Evolutionary conservation across 2,329 filamentous ascomycete species (phyloP).

Genomic region (Lecanicillium sp.): DNA sequence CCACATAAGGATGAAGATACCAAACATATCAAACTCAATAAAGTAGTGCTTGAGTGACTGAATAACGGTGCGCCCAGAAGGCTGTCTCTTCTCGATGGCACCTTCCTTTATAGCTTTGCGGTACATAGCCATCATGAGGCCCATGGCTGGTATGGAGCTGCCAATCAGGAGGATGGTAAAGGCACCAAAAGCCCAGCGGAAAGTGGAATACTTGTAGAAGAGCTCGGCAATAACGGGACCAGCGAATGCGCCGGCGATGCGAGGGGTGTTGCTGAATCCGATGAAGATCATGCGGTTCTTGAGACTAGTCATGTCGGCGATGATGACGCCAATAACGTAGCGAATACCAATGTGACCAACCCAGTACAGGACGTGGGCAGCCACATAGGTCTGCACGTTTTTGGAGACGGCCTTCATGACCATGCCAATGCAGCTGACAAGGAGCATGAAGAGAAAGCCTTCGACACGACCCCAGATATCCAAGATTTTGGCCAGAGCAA

Average conservation of each 20-base stretch:
- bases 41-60: slow-evolving; percentile 45
- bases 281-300: slow-evolving; percentile 35
- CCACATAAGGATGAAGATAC: slow-evolving; percentile 40
- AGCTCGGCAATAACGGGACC: slow-evolving; percentile 31
- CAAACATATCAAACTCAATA: slow-evolving; percentile 51
- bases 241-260: slow-evolving; percentile 36
- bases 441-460: slow-evolving; percentile 33
- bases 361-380: slow-evolving; percentile 56
- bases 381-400: slow-evolving; percentile 50
- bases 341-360: slow-evolving; percentile 42
- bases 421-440: slow-evolving; percentile 43
- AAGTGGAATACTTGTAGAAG: slow-evolving; percentile 29
- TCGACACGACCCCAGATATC: slow-evolving; percentile 42
- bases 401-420: slow-evolving; percentile 58
- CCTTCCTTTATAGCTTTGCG: slow-evolving; percentile 28
- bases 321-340: slow-evolving; percentile 33
- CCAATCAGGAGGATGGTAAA: slow-evolving; percentile 32
- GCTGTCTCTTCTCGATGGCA: slow-evolving; percentile 37
- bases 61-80: slow-evolving; percentile 35
- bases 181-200: slow-evolving; percentile 48
- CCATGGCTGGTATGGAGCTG: slow-evolving; percentile 27
- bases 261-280: slow-evolving; percentile 34
- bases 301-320: slow-evolving; percentile 35
- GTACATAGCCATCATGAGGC: slow-evolving; percentile 20
- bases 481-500: slow-evolving; percentile 38